A percentile compares a stretch with the other conserved stretches of the same genome.
These are phyloP conservation scores for Cercospora sp. DNA, from an alignment of 2,329 filamentous ascomycete species.

Conservation along the genomic window DNA sequence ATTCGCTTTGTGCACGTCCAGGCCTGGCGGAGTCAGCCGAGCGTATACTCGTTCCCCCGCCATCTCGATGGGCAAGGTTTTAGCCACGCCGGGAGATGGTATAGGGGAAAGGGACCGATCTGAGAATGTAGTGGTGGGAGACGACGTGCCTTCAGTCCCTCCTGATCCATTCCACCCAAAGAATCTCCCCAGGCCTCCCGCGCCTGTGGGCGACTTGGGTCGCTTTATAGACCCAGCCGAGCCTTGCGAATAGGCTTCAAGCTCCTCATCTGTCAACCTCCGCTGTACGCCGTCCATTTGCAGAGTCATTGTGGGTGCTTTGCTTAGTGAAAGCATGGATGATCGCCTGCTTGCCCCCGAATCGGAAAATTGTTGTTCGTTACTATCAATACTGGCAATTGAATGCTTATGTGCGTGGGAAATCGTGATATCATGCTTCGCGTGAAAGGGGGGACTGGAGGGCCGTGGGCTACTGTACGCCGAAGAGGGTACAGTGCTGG, in stretches of 20 bases:
- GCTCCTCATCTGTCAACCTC: constrained; percentile 38
- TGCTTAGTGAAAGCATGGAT: constrained; percentile 30
- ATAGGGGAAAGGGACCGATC: constrained; percentile 60
- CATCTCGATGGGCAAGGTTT: constrained; percentile 37
- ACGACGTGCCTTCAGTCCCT: constrained; percentile 52
- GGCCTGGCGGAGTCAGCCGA: constrained; percentile 46
- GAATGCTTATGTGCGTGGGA: constrained; percentile 32
- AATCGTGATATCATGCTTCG: constrained; percentile 32
- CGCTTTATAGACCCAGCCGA: constrained; percentile 32
- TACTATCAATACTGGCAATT: constrained; percentile 29
- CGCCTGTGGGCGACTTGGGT: constrained; percentile 48
- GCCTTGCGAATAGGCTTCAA: constrained; percentile 27
- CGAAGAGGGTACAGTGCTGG: constrained; percentile 28
- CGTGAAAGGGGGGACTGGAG: constrained; percentile 30
- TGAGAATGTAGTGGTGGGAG: constrained; percentile 64
- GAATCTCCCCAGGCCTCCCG: constrained; percentile 60
- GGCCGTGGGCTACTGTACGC: constrained; percentile 31
- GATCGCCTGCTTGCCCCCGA: constrained; percentile 17
- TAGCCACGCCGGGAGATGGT: constrained; percentile 51
- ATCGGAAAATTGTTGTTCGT: constrained; percentile 25
- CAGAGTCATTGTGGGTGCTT: constrained; percentile 38
- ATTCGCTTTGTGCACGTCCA: constrained; percentile 56
- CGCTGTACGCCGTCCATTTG: constrained; percentile 39
- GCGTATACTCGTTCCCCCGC: constrained; percentile 31
- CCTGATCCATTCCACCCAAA: constrained; percentile 64